These are phyloP conservation scores for Pseudocercospora fijiensis DNA, from an alignment of 2,329 filamentous ascomycete species.

Conservation along the genomic window DNA sequence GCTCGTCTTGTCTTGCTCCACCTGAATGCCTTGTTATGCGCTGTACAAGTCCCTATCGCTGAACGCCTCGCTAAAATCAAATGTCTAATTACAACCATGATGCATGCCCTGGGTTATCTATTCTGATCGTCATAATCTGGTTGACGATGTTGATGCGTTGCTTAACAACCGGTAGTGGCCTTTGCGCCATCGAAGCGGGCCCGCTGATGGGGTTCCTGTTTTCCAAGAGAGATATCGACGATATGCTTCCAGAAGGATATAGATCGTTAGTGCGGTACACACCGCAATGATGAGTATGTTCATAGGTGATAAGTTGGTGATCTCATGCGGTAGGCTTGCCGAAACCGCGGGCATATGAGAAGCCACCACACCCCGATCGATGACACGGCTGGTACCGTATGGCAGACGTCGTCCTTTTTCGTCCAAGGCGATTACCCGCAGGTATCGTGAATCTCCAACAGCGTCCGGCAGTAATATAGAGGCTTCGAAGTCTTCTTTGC, in stretches of 20 bases:
- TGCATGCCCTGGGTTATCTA: background rate
- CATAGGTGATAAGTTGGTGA: conserved; percentile 18
- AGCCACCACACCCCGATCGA: conserved; percentile 28
- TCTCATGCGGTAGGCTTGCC: conserved; percentile 9
- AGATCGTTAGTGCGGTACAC: conserved; percentile 21
- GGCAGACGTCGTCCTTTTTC: conserved; percentile 25
- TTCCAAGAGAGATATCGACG: conserved; percentile 31
- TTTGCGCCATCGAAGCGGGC: conserved; percentile 30
- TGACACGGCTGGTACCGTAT: conserved; percentile 26
- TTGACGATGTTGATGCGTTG: conserved; percentile 18
- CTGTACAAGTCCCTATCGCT: background rate
- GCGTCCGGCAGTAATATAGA: conserved; percentile 26
- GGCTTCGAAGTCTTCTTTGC: conserved; percentile 45
- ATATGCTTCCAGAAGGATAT: conserved; percentile 32
- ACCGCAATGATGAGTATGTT: conserved; percentile 27
- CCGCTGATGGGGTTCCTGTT: conserved; percentile 21
- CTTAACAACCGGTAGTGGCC: conserved; percentile 27
- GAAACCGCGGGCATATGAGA: conserved; percentile 21
- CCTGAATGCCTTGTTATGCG: background rate
- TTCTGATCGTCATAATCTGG: background rate
- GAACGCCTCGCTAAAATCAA: conserved; percentile 11
- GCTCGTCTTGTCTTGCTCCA: background rate
- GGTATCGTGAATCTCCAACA: conserved; percentile 24
- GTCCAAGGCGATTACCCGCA: conserved; percentile 35
- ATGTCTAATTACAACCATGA: background rate